A percentile compares a stretch with the other conserved stretches of the same genome.
These are phyloP conservation scores for Mitragyna speciosa DNA, from an alignment of 257 asterid species.

Conservation along the genomic window DNA sequence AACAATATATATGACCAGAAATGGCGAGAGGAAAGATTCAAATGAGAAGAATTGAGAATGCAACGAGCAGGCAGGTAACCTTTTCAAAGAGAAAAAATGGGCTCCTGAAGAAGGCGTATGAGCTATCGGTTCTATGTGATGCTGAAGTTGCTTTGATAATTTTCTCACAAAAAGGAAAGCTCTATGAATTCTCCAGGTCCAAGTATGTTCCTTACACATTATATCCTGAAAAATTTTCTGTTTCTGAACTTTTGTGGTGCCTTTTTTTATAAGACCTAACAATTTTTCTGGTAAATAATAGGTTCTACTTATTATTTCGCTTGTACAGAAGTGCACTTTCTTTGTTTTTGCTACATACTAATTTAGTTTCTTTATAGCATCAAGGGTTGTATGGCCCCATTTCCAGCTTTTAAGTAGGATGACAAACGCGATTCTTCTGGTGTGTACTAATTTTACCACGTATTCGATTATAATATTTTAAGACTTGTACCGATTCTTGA, in stretches of 20 bases:
- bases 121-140: slow-evolving; percentile 69
- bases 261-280: not conserved
- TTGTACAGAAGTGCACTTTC: not conserved
- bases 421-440: slow-evolving; percentile 1
- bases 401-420: slow-evolving; percentile 2
- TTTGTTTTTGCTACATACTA: not conserved
- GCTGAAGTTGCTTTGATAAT: slow-evolving; percentile 69
- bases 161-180: slow-evolving; percentile 75
- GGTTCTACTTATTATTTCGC: not conserved
- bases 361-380: not conserved
- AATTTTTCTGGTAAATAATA: not conserved
- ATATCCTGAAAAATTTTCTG: not conserved
- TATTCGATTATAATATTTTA: not conserved
- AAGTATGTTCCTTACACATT: slow-evolving; percentile 32
- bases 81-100: slow-evolving; percentile 73
- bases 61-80: slow-evolving; percentile 66
- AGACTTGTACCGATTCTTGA: not conserved
- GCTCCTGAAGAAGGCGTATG: slow-evolving; percentile 69
- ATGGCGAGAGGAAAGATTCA: slow-evolving; percentile 82
- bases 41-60: slow-evolving; percentile 63
- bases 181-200: slow-evolving; percentile 65
- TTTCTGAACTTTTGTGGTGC: not conserved
- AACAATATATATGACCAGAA: not conserved
- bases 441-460: not conserved
- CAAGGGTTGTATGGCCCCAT: slow-evolving; percentile 5